Percentiles rank a stretch among this genome's conserved stretches.
Evolutionary conservation across 805 yeast genomes (phyloP).

Genomic region (Limtongia smithiae): DNA sequence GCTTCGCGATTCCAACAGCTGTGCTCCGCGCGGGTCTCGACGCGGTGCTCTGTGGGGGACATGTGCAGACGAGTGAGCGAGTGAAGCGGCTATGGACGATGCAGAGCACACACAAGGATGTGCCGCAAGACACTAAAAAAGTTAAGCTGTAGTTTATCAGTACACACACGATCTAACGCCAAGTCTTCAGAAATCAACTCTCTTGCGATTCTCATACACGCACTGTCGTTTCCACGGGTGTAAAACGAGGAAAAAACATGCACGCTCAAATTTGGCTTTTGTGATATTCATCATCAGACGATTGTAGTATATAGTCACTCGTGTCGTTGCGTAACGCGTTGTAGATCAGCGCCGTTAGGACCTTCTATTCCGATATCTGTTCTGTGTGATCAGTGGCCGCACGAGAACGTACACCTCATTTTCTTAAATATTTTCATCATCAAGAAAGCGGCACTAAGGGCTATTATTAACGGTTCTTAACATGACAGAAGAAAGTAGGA

Average conservation of each 20-base stretch:
- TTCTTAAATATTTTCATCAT: too few species aligned
- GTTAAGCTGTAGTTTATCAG: too few species aligned
- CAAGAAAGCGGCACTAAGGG: too few species aligned
- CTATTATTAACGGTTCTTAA: too few species aligned
- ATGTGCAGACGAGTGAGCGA: neutral
- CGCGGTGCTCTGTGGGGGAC: neutral
- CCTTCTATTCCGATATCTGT: constrained; percentile 26
- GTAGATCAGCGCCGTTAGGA: too few species aligned
- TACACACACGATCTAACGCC: too few species aligned
- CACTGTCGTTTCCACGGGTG: too few species aligned
- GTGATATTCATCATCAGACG: constrained; percentile 23
- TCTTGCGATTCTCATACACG: constrained; percentile 22
- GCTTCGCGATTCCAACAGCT: constrained; percentile 10
- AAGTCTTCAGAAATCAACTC: constrained; percentile 27
- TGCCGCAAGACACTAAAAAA: too few species aligned
- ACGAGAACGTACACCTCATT: too few species aligned
- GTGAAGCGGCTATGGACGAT: constrained; percentile 11
- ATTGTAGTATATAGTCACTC: neutral
- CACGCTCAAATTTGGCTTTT: constrained; percentile 25
- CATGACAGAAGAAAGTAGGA: too few species aligned
- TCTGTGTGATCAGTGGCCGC: constrained; percentile 8
- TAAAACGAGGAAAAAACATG: too few species aligned
- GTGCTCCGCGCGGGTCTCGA: constrained; percentile 3
- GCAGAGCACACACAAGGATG: constrained; percentile 10
- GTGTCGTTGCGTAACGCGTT: neutral